These are phyloP conservation scores for Thraustochytrium sp. DNA, from an alignment of 352 stramenopile genomes.

Conservation along the genomic window DNA sequence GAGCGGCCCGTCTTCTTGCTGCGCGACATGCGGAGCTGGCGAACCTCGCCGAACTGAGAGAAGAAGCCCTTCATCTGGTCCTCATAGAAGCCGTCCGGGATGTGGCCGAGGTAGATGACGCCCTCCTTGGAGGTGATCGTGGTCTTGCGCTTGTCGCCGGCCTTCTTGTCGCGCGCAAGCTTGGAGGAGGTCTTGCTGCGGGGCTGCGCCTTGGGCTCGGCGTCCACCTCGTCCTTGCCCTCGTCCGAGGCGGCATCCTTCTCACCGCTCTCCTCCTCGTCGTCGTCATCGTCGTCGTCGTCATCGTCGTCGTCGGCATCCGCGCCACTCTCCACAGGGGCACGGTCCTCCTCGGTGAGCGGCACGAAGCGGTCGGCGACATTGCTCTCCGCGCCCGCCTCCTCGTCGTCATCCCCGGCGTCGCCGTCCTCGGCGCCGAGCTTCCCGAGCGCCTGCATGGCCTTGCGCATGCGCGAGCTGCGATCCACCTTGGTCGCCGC, in stretches of 20 bases:
- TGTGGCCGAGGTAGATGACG: conserved; percentile 92
- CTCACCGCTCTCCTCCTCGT: neutral
- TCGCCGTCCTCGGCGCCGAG: neutral
- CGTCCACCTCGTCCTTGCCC: conserved; percentile 19
- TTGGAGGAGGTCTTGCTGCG: neutral
- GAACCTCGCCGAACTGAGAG: conserved; percentile 88
- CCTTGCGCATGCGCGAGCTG: neutral
- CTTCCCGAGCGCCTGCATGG: neutral
- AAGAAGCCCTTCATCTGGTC: conserved; percentile 89
- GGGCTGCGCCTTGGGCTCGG: neutral
- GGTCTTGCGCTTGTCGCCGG: neutral
- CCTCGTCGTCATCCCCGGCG: neutral
- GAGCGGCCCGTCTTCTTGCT: conserved; percentile 85
- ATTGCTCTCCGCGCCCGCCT: neutral
- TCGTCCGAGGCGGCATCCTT: too few relatives aligned
- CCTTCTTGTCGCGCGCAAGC: neutral
- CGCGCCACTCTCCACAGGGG: neutral
- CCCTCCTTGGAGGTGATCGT: conserved; percentile 34
- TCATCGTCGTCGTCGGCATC: neutral
- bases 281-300: neutral
- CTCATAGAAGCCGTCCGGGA: conserved; percentile 93
- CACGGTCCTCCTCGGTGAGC: neutral
- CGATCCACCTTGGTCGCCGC: conserved; percentile 4
- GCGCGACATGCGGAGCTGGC: conserved; percentile 79
- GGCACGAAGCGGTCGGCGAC: conserved; percentile 1